A percentile compares a stretch with the other conserved stretches of the same genome.
These are phyloP conservation scores for Exophiala sideris DNA, from an alignment of 2,329 filamentous ascomycete species.

Conservation along the genomic window DNA sequence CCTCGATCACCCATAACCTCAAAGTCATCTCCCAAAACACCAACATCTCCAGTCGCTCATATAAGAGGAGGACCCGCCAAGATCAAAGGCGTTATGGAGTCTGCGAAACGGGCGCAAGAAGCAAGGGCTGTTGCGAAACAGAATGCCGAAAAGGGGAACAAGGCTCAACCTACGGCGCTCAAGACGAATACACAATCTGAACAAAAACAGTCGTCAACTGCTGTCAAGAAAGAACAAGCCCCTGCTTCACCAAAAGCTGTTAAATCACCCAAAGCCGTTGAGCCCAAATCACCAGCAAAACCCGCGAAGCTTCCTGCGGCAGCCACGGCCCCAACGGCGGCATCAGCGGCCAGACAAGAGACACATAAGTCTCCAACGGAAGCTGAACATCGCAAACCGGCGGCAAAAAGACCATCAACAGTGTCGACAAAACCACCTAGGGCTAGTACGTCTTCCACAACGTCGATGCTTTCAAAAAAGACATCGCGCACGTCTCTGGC, in stretches of 20 bases:
- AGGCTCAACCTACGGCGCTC: slow-evolving; percentile 18
- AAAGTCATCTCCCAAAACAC: slow-evolving; percentile 20
- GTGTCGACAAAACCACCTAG: slow-evolving; percentile 25
- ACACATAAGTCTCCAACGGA: slow-evolving; percentile 15
- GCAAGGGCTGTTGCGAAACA: slow-evolving; percentile 22
- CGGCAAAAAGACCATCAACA: slow-evolving; percentile 27
- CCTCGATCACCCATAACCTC: slow-evolving; percentile 17
- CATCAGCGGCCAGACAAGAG: slow-evolving; percentile 37
- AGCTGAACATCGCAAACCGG: slow-evolving; percentile 15
- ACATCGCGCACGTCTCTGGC: slow-evolving; percentile 30
- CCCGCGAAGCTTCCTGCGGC: slow-evolving; percentile 41
- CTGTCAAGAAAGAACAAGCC: slow-evolving; percentile 19
- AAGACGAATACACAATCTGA: slow-evolving; percentile 12
- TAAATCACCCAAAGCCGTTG: slow-evolving; percentile 28
- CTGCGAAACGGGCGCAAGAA: slow-evolving; percentile 30
- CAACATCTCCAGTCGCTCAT: slow-evolving; percentile 16
- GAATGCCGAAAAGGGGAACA: slow-evolving; percentile 20
- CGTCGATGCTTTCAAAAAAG: slow-evolving; percentile 30
- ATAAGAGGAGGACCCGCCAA: slow-evolving; percentile 28
- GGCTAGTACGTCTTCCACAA: slow-evolving; percentile 23
- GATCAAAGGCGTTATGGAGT: slow-evolving; percentile 31
- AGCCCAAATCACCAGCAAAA: slow-evolving; percentile 40
- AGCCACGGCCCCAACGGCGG: slow-evolving; percentile 39
- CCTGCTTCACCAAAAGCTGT: slow-evolving; percentile 22
- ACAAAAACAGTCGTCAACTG: background rate